Base-by-base conservation (phyloP, 2,329 filamentous ascomycete genomes). In the Fusarium continuum region DNA sequence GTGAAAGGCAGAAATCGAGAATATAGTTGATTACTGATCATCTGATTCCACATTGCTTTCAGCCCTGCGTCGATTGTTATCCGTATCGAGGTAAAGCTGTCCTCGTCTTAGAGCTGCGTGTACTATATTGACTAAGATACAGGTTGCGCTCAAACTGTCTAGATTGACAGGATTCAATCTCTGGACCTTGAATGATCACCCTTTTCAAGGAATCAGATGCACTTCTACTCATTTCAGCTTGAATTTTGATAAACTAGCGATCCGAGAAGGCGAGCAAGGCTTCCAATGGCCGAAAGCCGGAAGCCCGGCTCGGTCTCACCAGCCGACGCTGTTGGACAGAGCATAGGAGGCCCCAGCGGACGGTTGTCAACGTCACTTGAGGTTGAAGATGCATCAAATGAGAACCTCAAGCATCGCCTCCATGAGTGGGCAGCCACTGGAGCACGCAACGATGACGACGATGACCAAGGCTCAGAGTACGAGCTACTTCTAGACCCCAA, bases 401-500 rank as follows among this genome's bases (percentile, higher is more conserved):
- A 69, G 6, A 67, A 68, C 20, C 44, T 75, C 40, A 69, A 68
- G 47, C 68, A 75, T 55, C 74, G 77, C 40, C 71, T 77, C 59
- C 76, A 77, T 22, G 74, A 77, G 61, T 80, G 80, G 78, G 74
- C 72, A 58, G 75, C 79, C 62, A 76, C 78, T 50, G 75, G 73
- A 40, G 72, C 70, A 2, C 69, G 74, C 16, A 74, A 78, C 29
- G 78, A 79, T 29, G 75, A 77, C 35, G 78, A 78, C 29, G 78
- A 80, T 48, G 82, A 83, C 56, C 74, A 79, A 52, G 79, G 73
- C 40, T 81, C 80, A 23, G 85, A 87, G 70, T 76, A 84, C 65
- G 84, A 86, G 70, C 80, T 83, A 35, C 78, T 87, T n/a, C 72
- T 86, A 68, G 82, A 86, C 64, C 82, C 83, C 1, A 82, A 82